phyloP scores from a whole-genome alignment of 148 eudicot genomes.

The Salicornia ramosissima region DNA sequence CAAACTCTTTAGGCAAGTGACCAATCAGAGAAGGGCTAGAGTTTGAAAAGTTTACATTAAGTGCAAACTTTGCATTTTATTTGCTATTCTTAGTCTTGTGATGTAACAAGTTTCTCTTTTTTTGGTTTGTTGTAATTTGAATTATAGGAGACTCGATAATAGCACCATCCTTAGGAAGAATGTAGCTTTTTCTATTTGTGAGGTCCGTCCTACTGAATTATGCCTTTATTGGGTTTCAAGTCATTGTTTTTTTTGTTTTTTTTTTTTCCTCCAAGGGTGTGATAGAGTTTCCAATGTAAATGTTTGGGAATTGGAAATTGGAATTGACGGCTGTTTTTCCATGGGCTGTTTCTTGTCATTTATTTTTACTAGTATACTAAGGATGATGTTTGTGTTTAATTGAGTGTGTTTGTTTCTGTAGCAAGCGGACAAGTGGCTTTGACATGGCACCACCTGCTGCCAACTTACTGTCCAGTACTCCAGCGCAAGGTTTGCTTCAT shows the following conservation, averaged over 20 bases:
- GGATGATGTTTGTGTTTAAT: not conserved
- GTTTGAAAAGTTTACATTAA: not conserved
- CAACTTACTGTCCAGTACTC: slow-evolving; percentile 20
- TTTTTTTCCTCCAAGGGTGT: not conserved
- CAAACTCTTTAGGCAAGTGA: not conserved
- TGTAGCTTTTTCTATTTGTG: not conserved
- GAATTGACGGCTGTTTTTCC: no score
- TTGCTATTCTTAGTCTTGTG: not conserved
- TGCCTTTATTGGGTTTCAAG: not conserved
- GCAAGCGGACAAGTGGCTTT: slow-evolving; percentile 48
- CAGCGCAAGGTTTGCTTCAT: slow-evolving; percentile 21
- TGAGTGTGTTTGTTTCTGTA: slow-evolving; percentile 8
- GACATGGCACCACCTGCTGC: slow-evolving; percentile 46
- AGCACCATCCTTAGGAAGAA: no score
- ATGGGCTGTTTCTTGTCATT: not conserved
- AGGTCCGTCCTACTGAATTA: not conserved
- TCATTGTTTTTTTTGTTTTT: not conserved
- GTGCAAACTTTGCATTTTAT: not conserved
- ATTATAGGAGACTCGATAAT: no score
- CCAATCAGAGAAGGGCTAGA: not conserved
- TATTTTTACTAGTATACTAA: no score
- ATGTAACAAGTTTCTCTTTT: no score
- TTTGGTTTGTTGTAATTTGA: no score
- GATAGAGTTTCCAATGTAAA: not conserved
- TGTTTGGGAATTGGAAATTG: no score